Percentiles rank a stretch among this genome's conserved stretches.
phyloP scores from a whole-genome alignment of 2,329 filamentous ascomycete species.

The Penicillium sp. region DNA sequence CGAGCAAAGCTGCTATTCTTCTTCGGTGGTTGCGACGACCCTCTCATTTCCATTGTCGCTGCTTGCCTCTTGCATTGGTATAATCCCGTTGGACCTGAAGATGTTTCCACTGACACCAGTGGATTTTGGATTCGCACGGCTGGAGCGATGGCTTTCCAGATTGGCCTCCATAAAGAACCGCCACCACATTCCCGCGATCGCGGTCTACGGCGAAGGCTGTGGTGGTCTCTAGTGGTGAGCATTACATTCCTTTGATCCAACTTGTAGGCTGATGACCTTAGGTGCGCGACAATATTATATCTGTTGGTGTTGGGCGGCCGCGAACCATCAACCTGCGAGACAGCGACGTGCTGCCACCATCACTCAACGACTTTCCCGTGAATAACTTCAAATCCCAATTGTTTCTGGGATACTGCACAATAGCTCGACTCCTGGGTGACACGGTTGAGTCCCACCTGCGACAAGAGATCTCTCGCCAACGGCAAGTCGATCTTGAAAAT shows the following conservation, averaged over 20 bases:
- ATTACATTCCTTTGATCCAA: neutral
- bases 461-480: conserved; percentile 33
- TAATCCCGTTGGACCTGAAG: conserved; percentile 45
- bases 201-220: conserved; percentile 43
- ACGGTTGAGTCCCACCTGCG: conserved; percentile 43
- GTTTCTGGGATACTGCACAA: conserved; percentile 42
- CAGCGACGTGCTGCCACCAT: conserved; percentile 42
- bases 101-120: conserved; percentile 43
- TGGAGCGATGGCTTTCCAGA: conserved; percentile 45
- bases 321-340: conserved; percentile 43
- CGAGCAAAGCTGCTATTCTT: conserved; percentile 37
- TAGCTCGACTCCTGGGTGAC: conserved; percentile 44
- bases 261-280: conserved; percentile 10
- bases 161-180: conserved; percentile 46
- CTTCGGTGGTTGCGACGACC: conserved; percentile 36
- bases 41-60: conserved; percentile 43
- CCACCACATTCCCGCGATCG: conserved; percentile 34
- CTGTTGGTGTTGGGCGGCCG: conserved; percentile 43
- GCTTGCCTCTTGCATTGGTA: conserved; percentile 46
- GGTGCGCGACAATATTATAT: conserved; percentile 44
- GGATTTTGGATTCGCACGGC: conserved; percentile 46
- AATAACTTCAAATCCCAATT: conserved; percentile 32
- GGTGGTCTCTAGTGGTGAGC: conserved; percentile 48
- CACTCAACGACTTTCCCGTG: conserved; percentile 36
- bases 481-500: conserved; percentile 37